Base-by-base conservation (phyloP, 176 grass and related monocot genomes). In the Oropetium thomaeum region DNA sequence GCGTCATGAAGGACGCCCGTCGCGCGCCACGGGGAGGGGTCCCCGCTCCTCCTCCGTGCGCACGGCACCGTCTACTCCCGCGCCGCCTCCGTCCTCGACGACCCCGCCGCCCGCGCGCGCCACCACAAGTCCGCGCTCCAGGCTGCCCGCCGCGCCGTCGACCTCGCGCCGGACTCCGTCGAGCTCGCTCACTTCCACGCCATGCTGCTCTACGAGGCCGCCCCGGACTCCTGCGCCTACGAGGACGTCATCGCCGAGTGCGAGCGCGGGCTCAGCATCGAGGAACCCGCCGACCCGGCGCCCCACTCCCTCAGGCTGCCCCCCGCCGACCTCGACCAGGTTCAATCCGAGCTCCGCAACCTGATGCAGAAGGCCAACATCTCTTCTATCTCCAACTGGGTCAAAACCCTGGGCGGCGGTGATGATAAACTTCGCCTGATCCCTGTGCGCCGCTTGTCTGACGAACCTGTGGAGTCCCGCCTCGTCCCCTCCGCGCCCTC, bases 161-260 rank as follows among this genome's bases (percentile, higher is more conserved):
- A 90, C 58, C 88, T 98, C 3, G 86, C 87, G 10, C 96, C 96
- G 26, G 74, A 86, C 5, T 98, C 96, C 11, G 49, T 94, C 69
- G 96, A 95, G 84, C 88, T 94, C 5, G 84, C 96, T 40, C 82
- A 90, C 58, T 98, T 98, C 79, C 90, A 82, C 71, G 91, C 96
- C 13, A 58, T 71, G 34, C 76, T 98, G 58, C 77, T 94, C 34
- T 92, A 38, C 51, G 91, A 94, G 12, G 79, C 75, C 23, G 84
- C 89, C 32, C 30, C 35, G 31, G 89, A 92, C 78, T 54, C 58
- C 34, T 52, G 75, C 53, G 82, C 67, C 17, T 94, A 92, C 77
- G 91, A 98, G 70, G 82, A 87, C 13, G 91, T 87, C 49, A 33
- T 79, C 72, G 33, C 67, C 40, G 91, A 94, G 91, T 98, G 96